A percentile compares a stretch with the other conserved stretches of the same genome.
These are phyloP conservation scores for Pachysandra terminalis DNA, from an alignment of 164 flowering plant genomes.

Conservation along the genomic window DNA sequence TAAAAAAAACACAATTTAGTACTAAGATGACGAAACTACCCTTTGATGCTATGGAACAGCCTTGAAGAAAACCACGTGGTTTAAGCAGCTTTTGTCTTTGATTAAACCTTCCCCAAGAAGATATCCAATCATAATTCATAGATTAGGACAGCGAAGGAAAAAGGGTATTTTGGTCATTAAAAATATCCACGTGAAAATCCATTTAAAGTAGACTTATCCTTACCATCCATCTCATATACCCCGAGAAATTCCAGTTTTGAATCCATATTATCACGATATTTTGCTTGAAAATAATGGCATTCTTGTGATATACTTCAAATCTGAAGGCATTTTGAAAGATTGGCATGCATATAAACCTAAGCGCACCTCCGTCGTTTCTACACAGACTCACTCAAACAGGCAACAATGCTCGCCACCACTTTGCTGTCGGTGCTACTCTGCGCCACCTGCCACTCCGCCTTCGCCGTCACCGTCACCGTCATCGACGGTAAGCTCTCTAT, in stretches of 20 bases:
- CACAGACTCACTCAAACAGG: neutral
- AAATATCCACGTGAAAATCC: neutral
- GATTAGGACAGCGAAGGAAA: too few relatives aligned
- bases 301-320: conserved; percentile 7
- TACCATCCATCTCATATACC: neutral
- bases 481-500: conserved; percentile 38
- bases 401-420: conserved; percentile 16
- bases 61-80: conserved; percentile 17
- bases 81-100: neutral
- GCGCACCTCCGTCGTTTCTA: conserved; percentile 6
- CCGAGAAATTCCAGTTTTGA: conserved; percentile 7
- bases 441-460: conserved; percentile 25
- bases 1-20: too few relatives aligned
- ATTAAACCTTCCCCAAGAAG: neutral
- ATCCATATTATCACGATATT: neutral
- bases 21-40: neutral
- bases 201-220: neutral
- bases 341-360: conserved; percentile 18
- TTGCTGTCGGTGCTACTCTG: conserved; percentile 33
- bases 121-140: neutral
- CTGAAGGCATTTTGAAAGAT: neutral
- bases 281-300: conserved; percentile 9
- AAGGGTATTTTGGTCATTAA: neutral
- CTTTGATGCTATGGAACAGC: neutral
- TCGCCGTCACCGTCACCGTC: conserved; percentile 12